phyloP scores from a whole-genome alignment of 768 basidiomycete genomes.

The Boletellus ananiceps region DNA sequence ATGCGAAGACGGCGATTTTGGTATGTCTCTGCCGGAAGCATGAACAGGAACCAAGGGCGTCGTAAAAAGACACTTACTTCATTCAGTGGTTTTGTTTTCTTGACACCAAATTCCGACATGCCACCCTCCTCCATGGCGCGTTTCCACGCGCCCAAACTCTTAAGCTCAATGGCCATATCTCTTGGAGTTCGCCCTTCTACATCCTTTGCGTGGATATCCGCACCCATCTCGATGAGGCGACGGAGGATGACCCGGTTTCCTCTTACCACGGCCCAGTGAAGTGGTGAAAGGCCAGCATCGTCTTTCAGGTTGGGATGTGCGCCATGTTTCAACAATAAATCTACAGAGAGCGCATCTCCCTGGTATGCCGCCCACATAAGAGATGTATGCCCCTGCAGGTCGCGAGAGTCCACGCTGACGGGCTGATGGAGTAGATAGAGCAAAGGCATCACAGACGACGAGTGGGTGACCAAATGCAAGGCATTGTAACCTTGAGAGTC shows the following conservation, averaged over 20 bases:
- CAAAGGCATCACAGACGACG: conserved; percentile 90
- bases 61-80: conserved; percentile 45
- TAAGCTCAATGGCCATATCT: conserved; percentile 94
- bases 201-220: conserved; percentile 76
- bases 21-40: conserved; percentile 60
- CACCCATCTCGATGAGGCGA: conserved; percentile 80
- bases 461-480: conserved; percentile 92
- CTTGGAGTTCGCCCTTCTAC: conserved; percentile 80
- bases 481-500: conserved; percentile 97
- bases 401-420: conserved; percentile 84
- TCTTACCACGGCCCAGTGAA: conserved; percentile 97
- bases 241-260: conserved; percentile 89
- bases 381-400: conserved; percentile 88
- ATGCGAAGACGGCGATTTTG: conserved; percentile 68
- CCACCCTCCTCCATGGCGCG: conserved; percentile 87
- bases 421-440: conserved; percentile 92
- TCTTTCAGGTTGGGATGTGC: conserved; percentile 77
- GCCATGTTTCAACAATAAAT: conserved; percentile 82
- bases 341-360: conserved; percentile 93
- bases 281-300: conserved; percentile 76
- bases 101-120: conserved; percentile 68
- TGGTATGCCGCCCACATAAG: conserved; percentile 99
- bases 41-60: conserved; percentile 2
- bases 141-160: conserved; percentile 86
- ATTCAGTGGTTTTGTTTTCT: conserved; percentile 61